Percentiles rank a stretch among this genome's conserved stretches.
Evolutionary conservation across 768 basidiomycete genomes (phyloP).

Genomic region (Podaxis sp.): DNA sequence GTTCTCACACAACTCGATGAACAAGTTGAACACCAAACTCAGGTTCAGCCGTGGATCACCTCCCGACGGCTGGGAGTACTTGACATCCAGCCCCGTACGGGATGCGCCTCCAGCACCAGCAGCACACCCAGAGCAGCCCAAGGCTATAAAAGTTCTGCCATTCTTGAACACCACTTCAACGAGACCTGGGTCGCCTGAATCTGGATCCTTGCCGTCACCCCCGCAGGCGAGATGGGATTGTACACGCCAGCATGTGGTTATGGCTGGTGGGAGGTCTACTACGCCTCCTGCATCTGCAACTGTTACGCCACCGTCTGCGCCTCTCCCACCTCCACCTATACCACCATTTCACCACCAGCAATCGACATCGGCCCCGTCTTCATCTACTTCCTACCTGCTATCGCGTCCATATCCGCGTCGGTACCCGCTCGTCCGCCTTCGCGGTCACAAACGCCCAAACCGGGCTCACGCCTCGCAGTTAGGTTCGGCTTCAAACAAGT

Average conservation of each 20-base stretch:
- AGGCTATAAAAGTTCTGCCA: not conserved
- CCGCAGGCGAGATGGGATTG: conserved; percentile 46
- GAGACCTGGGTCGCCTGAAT: not conserved
- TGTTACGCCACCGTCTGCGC: conserved; percentile 13
- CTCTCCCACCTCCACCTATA: not conserved
- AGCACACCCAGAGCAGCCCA: not conserved
- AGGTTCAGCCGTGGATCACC: conserved; percentile 9
- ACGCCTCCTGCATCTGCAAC: conserved; percentile 16
- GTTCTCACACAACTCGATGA: not conserved
- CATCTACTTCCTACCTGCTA: no score
- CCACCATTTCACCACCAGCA: not conserved
- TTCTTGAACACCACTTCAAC: not conserved
- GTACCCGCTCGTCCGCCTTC: conserved; percentile 22
- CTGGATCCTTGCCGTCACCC: not conserved
- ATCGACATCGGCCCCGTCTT: not conserved
- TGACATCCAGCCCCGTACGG: conserved; percentile 18
- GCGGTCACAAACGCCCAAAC: conserved; percentile 25
- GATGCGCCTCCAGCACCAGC: not conserved
- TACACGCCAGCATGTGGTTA: conserved; percentile 54
- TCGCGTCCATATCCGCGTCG: conserved; percentile 22
- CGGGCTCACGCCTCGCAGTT: conserved; percentile 21
- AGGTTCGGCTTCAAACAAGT: conserved; percentile 61
- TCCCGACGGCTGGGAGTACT: conserved; percentile 13
- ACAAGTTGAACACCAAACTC: not conserved
- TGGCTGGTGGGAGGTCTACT: conserved; percentile 24